phyloP scores from a whole-genome alignment of 2,329 filamentous ascomycete genomes.

The Neurospora crassa region DNA sequence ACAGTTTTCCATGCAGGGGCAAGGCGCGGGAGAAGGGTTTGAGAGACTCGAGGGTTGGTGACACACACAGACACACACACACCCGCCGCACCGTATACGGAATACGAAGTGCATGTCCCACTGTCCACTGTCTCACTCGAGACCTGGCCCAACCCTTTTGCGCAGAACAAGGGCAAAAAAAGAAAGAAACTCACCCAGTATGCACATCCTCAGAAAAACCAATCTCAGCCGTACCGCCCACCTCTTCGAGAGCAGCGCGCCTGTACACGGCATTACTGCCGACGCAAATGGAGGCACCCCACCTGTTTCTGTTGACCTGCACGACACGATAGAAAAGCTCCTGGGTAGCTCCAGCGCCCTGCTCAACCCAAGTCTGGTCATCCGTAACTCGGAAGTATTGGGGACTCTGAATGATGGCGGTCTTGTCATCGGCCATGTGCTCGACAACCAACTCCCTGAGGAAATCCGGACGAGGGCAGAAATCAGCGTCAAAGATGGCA shows the following conservation, averaged over 20 bases:
- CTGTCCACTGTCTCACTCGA: neutral
- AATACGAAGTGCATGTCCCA: neutral
- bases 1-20: neutral
- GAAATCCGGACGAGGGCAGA: constrained; percentile 32
- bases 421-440: constrained; percentile 28
- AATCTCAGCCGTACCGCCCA: constrained; percentile 32
- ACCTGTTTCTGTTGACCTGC: constrained; percentile 30
- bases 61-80: neutral
- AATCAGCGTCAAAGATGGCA: constrained; percentile 33
- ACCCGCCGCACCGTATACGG: neutral
- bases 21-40: neutral
- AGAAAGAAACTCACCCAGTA: constrained; percentile 23
- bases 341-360: constrained; percentile 31
- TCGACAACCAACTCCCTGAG: constrained; percentile 29
- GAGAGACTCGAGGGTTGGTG: neutral
- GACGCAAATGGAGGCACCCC: constrained; percentile 32
- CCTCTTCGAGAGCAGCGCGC: constrained; percentile 28
- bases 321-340: constrained; percentile 34
- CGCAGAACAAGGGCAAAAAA: neutral
- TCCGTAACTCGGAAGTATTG: constrained; percentile 30
- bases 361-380: constrained; percentile 34
- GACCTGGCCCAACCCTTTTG: neutral
- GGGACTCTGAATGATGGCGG: constrained; percentile 31
- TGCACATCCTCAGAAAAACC: constrained; percentile 35
- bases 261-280: constrained; percentile 33